Evolutionary conservation across 116 monocot genomes (phyloP), one percentile per base, ranked within the genome.

Genomic region (Cymodocea nodosa): DNA sequence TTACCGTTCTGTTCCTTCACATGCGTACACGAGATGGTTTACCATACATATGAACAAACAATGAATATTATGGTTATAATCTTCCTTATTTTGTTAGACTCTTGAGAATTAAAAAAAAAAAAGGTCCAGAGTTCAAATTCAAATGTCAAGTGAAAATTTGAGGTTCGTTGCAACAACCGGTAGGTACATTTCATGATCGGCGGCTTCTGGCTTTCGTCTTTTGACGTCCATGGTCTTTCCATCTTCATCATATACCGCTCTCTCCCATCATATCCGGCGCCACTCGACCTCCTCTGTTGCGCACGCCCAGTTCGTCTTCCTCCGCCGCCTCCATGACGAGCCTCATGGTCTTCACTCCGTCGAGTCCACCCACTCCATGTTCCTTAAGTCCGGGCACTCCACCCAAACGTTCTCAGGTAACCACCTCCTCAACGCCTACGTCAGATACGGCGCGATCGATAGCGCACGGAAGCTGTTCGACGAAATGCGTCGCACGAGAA

Each of bases 361-460:
- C 35, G 35, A 13, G 75, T 83, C 13, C 2, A 65, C 49, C 30
- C 93, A 93, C 68, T 74, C 79, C 56, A 64, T 54, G 20, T 48
- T 88, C 56, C 54, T 93, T 70, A 90, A 79, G 44, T 66, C 55
- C 24, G 75, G 83, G 4, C 39, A 62, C 51, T 11, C 37, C 23
- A 36, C 53, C 66, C n/a, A 36, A 17, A 63, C 78, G 12, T 4
- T 63, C 49, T 69, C 74, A 15, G 23, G 30, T 77, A 85, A 83
- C 65, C 79, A 83, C 70, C 81, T 90, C 50, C 75, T 84, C 71
- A 70, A 77, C 50, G 78, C 73, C 36, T 83, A 83, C 62, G 14
- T 84, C 24, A 57, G 76, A 19, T 75, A 65, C 64, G n/a, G 55
- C 17, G 20, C 48, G 1, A 13, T 51, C 17, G 0, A 5, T 8